Evolutionary conservation across 345 rosid species (phyloP).

Genomic region (Aegle marmelos): DNA sequence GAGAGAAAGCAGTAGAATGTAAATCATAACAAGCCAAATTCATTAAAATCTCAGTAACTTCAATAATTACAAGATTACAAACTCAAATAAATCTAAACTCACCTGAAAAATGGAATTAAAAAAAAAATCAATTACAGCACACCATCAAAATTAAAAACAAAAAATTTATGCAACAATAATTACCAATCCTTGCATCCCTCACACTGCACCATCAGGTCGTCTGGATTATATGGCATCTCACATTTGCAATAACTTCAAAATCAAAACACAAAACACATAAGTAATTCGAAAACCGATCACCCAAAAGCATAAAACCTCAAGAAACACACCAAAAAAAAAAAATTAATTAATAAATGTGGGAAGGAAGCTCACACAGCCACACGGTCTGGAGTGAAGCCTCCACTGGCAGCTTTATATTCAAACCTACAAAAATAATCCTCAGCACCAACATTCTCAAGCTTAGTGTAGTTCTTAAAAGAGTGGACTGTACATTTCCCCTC

Average conservation of each 20-base stretch:
- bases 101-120: neutral
- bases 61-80: slow-evolving; percentile 7
- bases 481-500: slow-evolving; percentile 83
- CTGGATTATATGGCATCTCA: slow-evolving; percentile 91
- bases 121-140: neutral
- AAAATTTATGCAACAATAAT: slow-evolving; percentile 5
- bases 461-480: slow-evolving; percentile 75
- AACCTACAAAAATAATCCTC: slow-evolving; percentile 85
- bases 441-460: slow-evolving; percentile 81
- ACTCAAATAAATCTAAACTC: neutral
- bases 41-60: neutral
- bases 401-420: slow-evolving; percentile 80
- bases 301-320: neutral
- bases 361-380: slow-evolving; percentile 72
- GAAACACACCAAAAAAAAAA: neutral
- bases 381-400: slow-evolving; percentile 76
- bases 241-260: slow-evolving; percentile 79
- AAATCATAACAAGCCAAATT: neutral
- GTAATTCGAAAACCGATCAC: neutral
- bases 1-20: neutral
- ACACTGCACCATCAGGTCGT: slow-evolving; percentile 84
- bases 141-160: neutral
- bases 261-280: slow-evolving; percentile 5
- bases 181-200: slow-evolving; percentile 94
- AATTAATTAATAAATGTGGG: neutral